Evolutionary conservation across 2,329 filamentous ascomycete species (phyloP).

Genomic region (Macroventuria anomochaeta): DNA sequence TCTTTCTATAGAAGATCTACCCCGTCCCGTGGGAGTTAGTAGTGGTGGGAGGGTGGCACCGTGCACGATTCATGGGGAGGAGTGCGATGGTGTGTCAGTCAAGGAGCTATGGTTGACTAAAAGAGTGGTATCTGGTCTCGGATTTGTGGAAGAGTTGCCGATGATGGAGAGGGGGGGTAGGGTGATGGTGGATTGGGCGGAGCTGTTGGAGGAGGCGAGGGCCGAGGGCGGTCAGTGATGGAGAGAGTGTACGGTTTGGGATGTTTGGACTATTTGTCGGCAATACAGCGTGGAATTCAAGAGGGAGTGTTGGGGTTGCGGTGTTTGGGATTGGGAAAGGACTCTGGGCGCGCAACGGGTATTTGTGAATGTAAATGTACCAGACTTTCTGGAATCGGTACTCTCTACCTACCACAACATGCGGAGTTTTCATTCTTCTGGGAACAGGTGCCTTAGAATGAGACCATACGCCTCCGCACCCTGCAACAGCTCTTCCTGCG

Average conservation of each 20-base stretch:
- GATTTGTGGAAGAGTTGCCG: conserved; percentile 30
- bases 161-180: conserved; percentile 19
- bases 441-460: conserved; percentile 29
- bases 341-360: too few relatives aligned
- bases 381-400: too few relatives aligned
- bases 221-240: background rate
- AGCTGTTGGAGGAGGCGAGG: conserved; percentile 28
- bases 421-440: background rate
- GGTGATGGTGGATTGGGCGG: conserved; percentile 36
- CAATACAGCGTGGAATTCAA: background rate
- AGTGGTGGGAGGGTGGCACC: background rate
- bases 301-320: too few relatives aligned
- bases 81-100: conserved; percentile 27
- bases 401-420: background rate
- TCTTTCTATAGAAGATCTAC: conserved; percentile 10
- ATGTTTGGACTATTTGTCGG: background rate
- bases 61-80: conserved; percentile 29
- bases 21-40: background rate
- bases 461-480: conserved; percentile 33
- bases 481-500: conserved; percentile 29
- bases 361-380: too few relatives aligned
- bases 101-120: conserved; percentile 21
- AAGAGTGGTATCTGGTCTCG: background rate
- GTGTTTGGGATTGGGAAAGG: too few relatives aligned
- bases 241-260: background rate